Evolutionary conservation across 208 protist genomes (phyloP).

Genomic region (Trypanosoma theileri): DNA sequence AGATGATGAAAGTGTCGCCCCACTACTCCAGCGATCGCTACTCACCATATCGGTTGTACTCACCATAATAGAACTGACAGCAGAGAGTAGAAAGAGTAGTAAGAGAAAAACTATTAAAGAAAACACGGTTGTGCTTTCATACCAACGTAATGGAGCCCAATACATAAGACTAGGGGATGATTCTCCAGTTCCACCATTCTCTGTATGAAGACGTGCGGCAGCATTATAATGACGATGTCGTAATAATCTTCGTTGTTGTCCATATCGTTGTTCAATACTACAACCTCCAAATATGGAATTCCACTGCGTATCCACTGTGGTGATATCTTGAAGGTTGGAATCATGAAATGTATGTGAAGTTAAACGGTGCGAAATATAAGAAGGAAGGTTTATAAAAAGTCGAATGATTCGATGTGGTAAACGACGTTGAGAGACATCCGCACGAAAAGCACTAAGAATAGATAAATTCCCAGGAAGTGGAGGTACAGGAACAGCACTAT

Average conservation of each 20-base stretch:
- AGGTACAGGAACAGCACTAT: conserved; percentile 7
- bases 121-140: conserved; percentile 17
- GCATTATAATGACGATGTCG: conserved; percentile 27
- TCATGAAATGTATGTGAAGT: neutral
- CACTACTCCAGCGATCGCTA: neutral
- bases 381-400: neutral
- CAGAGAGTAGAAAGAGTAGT: conserved; percentile 1
- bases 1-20: neutral
- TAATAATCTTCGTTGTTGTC: conserved; percentile 4
- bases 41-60: neutral
- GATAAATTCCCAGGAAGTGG: conserved; percentile 26
- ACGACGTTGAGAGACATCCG: conserved; percentile 15
- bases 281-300: neutral
- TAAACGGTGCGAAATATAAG: conserved; percentile 10
- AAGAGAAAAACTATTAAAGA: conserved; percentile 19
- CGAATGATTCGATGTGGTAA: conserved; percentile 5
- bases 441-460: conserved; percentile 22
- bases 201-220: neutral
- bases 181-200: neutral
- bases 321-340: neutral
- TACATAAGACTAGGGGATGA: neutral
- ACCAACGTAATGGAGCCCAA: conserved; percentile 25
- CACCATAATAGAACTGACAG: neutral
- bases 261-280: conserved; percentile 3
- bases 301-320: neutral